Percentiles rank a stretch among this genome's conserved stretches.
Evolutionary conservation across 768 basidiomycete species (phyloP).

Genomic region (Boletus reticuloceps): DNA sequence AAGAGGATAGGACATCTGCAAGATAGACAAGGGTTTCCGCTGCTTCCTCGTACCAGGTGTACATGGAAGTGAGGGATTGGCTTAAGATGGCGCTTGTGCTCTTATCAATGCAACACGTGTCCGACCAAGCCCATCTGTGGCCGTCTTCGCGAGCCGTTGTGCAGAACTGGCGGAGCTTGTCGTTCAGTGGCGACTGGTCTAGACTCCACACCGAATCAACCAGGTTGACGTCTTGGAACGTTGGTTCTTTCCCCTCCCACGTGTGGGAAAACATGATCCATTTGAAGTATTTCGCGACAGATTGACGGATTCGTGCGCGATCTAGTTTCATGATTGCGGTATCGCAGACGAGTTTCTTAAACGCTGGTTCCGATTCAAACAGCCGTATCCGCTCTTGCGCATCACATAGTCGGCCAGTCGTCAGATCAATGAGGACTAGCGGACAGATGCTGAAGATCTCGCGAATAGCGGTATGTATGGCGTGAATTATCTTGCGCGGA

Average conservation of each 20-base stretch:
- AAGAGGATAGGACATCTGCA: neutral
- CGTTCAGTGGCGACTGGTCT: neutral
- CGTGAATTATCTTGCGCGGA: neutral
- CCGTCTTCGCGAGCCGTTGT: neutral
- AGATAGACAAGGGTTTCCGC: neutral
- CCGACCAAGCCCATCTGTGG: neutral
- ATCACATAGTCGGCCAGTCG: neutral
- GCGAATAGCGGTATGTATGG: neutral
- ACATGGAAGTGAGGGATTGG: neutral
- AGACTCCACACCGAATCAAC: neutral
- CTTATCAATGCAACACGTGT: neutral
- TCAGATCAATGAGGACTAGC: neutral
- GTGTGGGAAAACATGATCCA: neutral
- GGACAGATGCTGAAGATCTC: neutral
- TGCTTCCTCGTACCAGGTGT: neutral
- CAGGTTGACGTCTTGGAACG: neutral
- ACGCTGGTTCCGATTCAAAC: neutral
- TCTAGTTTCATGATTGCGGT: neutral
- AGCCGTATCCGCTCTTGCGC: neutral
- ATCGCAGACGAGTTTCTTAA: neutral
- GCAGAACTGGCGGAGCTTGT: neutral
- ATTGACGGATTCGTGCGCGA: neutral
- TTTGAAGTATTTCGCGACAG: neutral
- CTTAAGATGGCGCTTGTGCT: neutral
- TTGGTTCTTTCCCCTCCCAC: neutral